Evolutionary conservation across 2,329 filamentous ascomycete species (phyloP).

Genomic region (Alternaria solani): DNA sequence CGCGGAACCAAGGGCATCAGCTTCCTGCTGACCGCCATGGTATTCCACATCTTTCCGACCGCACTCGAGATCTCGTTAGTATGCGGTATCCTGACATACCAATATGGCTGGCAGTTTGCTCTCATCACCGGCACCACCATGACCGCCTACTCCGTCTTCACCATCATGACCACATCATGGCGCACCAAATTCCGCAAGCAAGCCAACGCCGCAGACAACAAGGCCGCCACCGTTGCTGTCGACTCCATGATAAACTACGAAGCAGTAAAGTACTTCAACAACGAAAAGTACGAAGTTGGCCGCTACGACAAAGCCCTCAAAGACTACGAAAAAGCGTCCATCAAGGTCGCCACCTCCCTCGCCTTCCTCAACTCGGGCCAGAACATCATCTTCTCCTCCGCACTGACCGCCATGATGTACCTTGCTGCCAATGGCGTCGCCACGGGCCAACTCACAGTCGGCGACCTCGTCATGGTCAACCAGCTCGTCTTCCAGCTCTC

Average conservation of each 20-base stretch:
- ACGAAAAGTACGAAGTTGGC: conserved; percentile 91
- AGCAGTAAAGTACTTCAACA: conserved; percentile 99
- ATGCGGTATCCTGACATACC: conserved; percentile 94
- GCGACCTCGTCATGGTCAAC: conserved; percentile 98
- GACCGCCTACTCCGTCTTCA: conserved; percentile 95
- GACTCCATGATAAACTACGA: conserved; percentile 99
- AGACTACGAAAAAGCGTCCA: conserved; percentile 90
- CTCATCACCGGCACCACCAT: conserved; percentile 90
- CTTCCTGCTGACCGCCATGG: conserved; percentile 96
- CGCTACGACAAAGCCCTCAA: conserved; percentile 88
- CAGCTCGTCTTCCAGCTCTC: conserved; percentile 98
- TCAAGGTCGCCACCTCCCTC: conserved; percentile 94
- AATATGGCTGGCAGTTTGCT: conserved; percentile 92
- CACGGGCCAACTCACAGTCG: conserved; percentile 81
- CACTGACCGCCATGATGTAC: conserved; percentile 98
- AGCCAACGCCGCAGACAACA: conserved; percentile 95
- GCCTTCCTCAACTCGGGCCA: conserved; percentile 94
- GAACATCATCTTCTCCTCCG: conserved; percentile 95
- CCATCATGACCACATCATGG: conserved; percentile 96
- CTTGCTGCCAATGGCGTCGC: conserved; percentile 90
- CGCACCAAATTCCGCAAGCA: conserved; percentile 94
- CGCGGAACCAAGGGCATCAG: conserved; percentile 98
- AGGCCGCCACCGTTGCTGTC: conserved; percentile 91
- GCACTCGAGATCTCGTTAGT: conserved; percentile 94
- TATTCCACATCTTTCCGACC: conserved; percentile 95